Base-by-base conservation (phyloP, 2,329 filamentous ascomycete genomes). In the Chaetomiaceae sp. region DNA sequence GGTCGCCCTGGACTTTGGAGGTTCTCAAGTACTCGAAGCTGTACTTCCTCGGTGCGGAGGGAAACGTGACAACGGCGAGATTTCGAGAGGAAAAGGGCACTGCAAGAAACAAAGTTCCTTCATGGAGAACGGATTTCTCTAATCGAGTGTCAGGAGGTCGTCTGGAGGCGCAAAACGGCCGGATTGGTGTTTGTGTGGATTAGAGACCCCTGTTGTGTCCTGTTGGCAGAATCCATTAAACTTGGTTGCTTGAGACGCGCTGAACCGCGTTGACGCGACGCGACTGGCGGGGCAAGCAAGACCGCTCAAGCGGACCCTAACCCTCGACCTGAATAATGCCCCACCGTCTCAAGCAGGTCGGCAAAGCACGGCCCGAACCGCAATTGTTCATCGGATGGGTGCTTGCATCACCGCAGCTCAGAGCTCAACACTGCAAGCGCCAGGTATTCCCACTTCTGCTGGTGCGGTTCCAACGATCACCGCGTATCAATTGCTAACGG, bases 181-280 rank as follows among this genome's bases (percentile, higher is more conserved):
- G 15, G 23, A 15, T 42, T 38, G 34, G 37, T 19, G 40, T 43
- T 43, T 23, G 8, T 9, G 14, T 11, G 39, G 15, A 43, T n/a
- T 31, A n/a, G 6, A 19, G 2, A 19, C 14, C 12, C 23, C 14
- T 14, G 3, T 5, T 19, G 8, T 37, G 37, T 29, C 20, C 51
- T 31, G 53, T 48, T 51, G 47, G 40, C 54, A 56, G 47, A 62
- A 47, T 53, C 61, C 56, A 61, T 63, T 61, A 61, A 61, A 60
- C 59, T 47, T 25, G 51, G 31, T 31, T 27, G 34, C 17, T 15
- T 43, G 29, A 54, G 50, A 61, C 60, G 61, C 61, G 61, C 33
- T 49, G 22, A 55, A 54, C 38, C 57, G 57, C 57, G n/a, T n/a
- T 47, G 49, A 27, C 58, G 56, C 58, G 59, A 59, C 59, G 56